Base-by-base conservation (phyloP, 2,329 filamentous ascomycete species). In the Alternaria novae-zelandiae region DNA sequence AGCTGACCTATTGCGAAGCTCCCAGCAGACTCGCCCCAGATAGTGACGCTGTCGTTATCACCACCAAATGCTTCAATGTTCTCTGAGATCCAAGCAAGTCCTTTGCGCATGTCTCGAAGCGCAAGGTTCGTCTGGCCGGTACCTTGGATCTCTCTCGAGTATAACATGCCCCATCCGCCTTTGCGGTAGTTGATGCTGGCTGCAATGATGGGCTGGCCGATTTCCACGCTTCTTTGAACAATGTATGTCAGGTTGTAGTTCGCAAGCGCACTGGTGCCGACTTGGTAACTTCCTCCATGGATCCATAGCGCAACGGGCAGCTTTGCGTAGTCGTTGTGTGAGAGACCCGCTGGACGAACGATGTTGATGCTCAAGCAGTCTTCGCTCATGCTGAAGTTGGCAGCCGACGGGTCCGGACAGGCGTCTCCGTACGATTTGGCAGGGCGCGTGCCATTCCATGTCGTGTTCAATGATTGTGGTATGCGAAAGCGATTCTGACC, bases 121-220 rank as follows among this genome's bases (percentile, higher is more conserved):
- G 72, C 69, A 2, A 74, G 59, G 54, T 79, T 79, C 0, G 75
- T 70, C 28, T 78, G 75, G 5, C 87, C 89, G 55, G 84, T 84
- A 32, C 83, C 83, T 13, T 83, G 28, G 7, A 79, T 68, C 44
- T 79, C 77, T 21, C 70, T 65, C 3, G 85, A 88, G 10, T 87
- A 85, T 26, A 92, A 78, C 78, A 95, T 93, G 0, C 92, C 92
- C 72, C 93, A 85, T 6, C 87, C 86, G 3, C 88, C 88, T 53
- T 92, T 83, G 10, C 90, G 85, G 54, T 80, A 80, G 61, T 80
- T 80, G 67, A 78, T 79, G 20, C 76, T 78, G 10, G 75, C 70
- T 8, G 69, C 78, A 53, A 80, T 73, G 28, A 80, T 77, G 2
- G 77, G 77, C 36, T 79, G 71, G 9, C 76, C 77, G 36, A 79